Evolutionary conservation across 352 stramenopile species (phyloP), one percentile per base, ranked within the genome.

Genomic region (Elongisporangium prolatum): DNA sequence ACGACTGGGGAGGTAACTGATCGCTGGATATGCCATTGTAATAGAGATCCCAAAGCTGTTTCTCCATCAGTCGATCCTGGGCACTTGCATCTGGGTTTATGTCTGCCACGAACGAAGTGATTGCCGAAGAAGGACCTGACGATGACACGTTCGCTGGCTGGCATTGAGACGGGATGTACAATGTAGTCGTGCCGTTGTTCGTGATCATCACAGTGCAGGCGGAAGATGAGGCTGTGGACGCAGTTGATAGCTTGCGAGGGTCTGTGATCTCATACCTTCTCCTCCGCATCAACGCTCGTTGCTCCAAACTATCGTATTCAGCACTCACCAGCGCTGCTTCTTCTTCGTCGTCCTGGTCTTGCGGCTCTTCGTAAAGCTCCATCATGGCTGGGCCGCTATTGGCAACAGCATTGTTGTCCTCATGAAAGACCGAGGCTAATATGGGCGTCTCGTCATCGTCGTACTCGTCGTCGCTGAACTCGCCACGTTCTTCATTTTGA

Each of bases 21-120:
- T 80, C 67, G 37, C 69, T 61, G 17, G 75, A 71, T 54, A 88
- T 85, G 9, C 78, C 78, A 52, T 80, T 83, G 44, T 68, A 60
- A 48, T 79, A 88, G 53, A 88, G 61, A 34, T 88, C 69, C 60
- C 67, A 72, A 14, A 88, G 65, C 52, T 88, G 75, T 21, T 86
- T 78, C 50, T 88, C 77, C 57, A 86, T 70, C 20, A 72, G 48
- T 22, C 69, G 61, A 13, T 84, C 75, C 5, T 74, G 61, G 11
- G 16, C 6, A 24, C 4, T 71, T 50, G 4, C 53, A 16, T 17
- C 14, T 34, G 9, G 37, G 0, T 47, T 49, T 2, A 51, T 57
- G 9, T 49, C 16, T 47, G 61, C 60, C 50, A 55, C 55, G 17
- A 28, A 64, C 34, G 34, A 44, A 44, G 50, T 20, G 49, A 54